A percentile compares a stretch with the other conserved stretches of the same genome.
Conservation (phyloP, 140 eudicot species). For the Bidens hawaiensis region DNA sequence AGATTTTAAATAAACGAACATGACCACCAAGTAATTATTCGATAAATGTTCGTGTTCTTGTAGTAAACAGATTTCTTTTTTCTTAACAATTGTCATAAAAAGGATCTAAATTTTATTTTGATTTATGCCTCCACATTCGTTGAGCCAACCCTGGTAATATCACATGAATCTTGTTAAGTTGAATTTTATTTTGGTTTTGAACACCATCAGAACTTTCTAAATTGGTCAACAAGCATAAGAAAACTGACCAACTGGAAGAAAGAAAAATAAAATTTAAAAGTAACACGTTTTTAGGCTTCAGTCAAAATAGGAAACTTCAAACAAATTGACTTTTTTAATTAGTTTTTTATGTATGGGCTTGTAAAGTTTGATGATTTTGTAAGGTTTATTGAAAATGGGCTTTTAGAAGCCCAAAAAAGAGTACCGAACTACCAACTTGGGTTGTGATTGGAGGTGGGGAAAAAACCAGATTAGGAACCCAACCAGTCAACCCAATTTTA, state of each 20-base stretch:
- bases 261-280: too few relatives aligned
- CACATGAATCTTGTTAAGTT: constrained; percentile 1
- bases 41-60: too few relatives aligned
- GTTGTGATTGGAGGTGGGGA: background rate
- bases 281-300: background rate
- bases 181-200: background rate
- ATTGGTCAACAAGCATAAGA: background rate
- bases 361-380: background rate
- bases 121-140: too few relatives aligned
- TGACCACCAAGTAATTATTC: too few relatives aligned
- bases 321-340: background rate
- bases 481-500: background rate
- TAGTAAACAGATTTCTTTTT: too few relatives aligned
- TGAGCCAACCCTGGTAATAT: too few relatives aligned
- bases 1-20: too few relatives aligned
- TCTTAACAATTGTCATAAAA: too few relatives aligned
- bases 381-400: background rate
- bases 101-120: too few relatives aligned
- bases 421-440: too few relatives aligned
- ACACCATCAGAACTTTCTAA: background rate
- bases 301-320: background rate
- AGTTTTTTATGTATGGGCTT: background rate
- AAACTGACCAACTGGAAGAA: background rate
- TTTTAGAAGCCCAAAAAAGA: background rate
- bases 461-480: background rate